phyloP scores from a whole-genome alignment of 2,329 filamentous ascomycete species.

The Venturia aucupariae region DNA sequence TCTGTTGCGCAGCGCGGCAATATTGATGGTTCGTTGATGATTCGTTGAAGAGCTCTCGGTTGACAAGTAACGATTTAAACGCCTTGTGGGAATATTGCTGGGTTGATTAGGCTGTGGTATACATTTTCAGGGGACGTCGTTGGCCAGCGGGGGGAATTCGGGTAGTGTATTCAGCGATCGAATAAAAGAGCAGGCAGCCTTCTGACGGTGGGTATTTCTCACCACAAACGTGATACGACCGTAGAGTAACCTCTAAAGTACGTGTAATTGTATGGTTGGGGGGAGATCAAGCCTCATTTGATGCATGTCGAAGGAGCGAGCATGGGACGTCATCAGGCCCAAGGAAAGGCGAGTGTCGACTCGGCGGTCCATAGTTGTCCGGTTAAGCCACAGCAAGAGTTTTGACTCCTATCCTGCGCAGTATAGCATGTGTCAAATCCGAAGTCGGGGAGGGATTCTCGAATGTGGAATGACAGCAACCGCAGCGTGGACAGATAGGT shows the following conservation, averaged over 20 bases:
- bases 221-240: background rate
- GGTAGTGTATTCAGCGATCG: background rate
- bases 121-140: too few species aligned
- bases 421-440: too few species aligned
- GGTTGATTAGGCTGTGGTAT: background rate
- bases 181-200: background rate
- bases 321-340: background rate
- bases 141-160: background rate
- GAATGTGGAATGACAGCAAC: background rate
- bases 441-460: too few species aligned
- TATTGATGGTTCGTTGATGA: background rate
- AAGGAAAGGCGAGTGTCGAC: background rate
- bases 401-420: too few species aligned
- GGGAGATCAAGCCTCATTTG: background rate
- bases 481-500: background rate
- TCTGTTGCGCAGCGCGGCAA: background rate
- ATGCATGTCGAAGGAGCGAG: too few species aligned
- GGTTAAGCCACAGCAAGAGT: too few species aligned
- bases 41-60: background rate
- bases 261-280: background rate
- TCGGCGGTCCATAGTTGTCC: background rate
- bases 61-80: background rate
- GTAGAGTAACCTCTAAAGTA: background rate
- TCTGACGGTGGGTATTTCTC: background rate
- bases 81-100: background rate